phyloP scores from a whole-genome alignment of 2,329 filamentous ascomycete genomes.

The Aspergillus arachidicola region DNA sequence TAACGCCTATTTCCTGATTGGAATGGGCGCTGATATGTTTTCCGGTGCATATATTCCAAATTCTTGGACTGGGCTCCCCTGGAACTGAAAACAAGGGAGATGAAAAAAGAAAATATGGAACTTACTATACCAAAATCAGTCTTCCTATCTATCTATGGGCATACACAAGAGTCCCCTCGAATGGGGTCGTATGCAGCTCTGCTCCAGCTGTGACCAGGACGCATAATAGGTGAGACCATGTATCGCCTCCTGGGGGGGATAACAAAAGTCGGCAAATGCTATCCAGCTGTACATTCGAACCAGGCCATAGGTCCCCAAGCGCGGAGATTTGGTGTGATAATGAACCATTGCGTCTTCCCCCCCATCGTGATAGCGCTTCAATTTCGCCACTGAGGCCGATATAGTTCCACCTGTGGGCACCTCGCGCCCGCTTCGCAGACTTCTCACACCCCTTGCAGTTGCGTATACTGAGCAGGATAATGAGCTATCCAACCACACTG shows the following conservation, averaged over 20 bases:
- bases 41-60: background rate
- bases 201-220: background rate
- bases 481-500: no score
- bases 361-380: background rate
- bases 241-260: background rate
- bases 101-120: background rate
- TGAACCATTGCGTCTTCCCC: background rate
- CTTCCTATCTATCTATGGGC: background rate
- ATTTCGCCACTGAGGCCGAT: background rate
- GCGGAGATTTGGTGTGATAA: background rate
- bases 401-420: background rate
- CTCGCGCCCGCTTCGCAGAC: background rate
- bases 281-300: background rate
- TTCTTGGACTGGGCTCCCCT: background rate
- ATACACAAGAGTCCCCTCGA: background rate
- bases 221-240: no score
- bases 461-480: no score
- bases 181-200: background rate
- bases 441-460: background rate
- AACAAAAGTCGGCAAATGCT: no score
- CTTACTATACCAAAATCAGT: background rate
- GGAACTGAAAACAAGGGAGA: no score
- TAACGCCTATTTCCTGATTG: background rate
- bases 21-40: background rate
- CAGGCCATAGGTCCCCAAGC: background rate